Evolutionary conservation across 2,329 filamentous ascomycete species (phyloP), one percentile per base, ranked within the genome.

Genomic region (Epichloe brachyelytri): DNA sequence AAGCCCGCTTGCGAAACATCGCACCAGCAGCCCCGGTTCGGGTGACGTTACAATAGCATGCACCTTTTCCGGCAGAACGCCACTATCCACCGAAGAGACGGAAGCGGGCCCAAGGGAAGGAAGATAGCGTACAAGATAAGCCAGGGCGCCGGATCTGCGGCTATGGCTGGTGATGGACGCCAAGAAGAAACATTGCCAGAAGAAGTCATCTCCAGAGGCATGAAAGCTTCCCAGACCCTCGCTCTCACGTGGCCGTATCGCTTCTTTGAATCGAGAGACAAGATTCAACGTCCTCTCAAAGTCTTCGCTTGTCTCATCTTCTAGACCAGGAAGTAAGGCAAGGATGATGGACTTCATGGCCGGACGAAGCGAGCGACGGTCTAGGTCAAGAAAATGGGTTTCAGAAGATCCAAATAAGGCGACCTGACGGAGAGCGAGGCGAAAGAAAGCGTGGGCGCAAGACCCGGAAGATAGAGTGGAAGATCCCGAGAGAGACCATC

Each of bases 181-280:
- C 17, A 98, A 72, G 61, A 98, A 97, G 63, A 98, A 85, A 65
- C 89, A 96, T 69, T 98, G 93, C 93, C 93, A 98, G 65, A 97
- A 98, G 66, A 93, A 96, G 56, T 87, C 86, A 57, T 90, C 87
- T 10, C 82, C 82, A 8, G 76, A 76, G 44, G 72, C 78, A 65
- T 78, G 79, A 38, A 68, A 74, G 51, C 65, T 67, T 34, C 68
- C 79, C 56, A 73, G 74, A 50, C 68, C 70, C 56, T 77, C 70
- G 54, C 76, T 75, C 26, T 69, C 68, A 8, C 68, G 59, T 30
- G 81, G 71, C 52, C 82, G 75, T 59, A 89, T 78, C 46, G 79
- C 77, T 53, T 76, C 68, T 61, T 90, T 88, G 64, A 97, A 82
- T 51, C 78, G 82, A 59, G 93, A 85, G 45, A 97, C 65, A 10